Evolutionary conservation across 495 filamentous ascomycete genomes (phyloP).

Genomic region (Aeminium ludgeri): DNA sequence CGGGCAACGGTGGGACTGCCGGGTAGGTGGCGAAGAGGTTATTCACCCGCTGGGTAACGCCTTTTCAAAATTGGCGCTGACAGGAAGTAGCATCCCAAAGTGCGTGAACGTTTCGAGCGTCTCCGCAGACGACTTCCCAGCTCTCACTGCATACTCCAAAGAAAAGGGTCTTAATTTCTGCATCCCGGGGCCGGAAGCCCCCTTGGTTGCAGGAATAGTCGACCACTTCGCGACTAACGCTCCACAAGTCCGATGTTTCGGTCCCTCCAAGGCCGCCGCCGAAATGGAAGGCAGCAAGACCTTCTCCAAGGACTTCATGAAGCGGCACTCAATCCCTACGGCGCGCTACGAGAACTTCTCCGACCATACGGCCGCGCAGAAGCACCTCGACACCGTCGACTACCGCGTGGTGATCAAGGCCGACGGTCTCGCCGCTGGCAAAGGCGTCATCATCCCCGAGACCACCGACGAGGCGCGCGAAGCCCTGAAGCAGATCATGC

Average conservation of each 20-base stretch:
- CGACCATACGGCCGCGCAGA: slow-evolving; percentile 56
- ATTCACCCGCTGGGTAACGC: not conserved
- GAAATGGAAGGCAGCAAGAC: slow-evolving; percentile 91
- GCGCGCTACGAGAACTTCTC: slow-evolving; percentile 79
- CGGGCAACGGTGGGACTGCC: slow-evolving; percentile 84
- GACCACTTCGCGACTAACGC: slow-evolving; percentile 46
- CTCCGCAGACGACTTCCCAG: slow-evolving; percentile 56
- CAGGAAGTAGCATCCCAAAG: slow-evolving; percentile 35
- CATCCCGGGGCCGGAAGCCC: slow-evolving; percentile 81
- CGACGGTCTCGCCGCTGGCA: slow-evolving; percentile 69
- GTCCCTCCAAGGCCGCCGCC: slow-evolving; percentile 71
- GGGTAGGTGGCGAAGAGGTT: slow-evolving; percentile 18
- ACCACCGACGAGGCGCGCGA: slow-evolving; percentile 65
- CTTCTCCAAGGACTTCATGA: slow-evolving; percentile 98
- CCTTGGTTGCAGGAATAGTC: slow-evolving; percentile 81
- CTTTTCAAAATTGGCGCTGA: too few relatives aligned
- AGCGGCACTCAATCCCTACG: slow-evolving; percentile 74
- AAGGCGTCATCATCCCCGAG: slow-evolving; percentile 76
- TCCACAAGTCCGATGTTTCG: slow-evolving; percentile 63
- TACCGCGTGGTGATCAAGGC: slow-evolving; percentile 85
- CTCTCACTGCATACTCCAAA: slow-evolving; percentile 57
- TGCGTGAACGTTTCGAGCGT: slow-evolving; percentile 52
- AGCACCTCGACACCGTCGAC: slow-evolving; percentile 55
- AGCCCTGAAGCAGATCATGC: slow-evolving; percentile 78
- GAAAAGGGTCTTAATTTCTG: slow-evolving; percentile 64